Conservation (phyloP, 1,139 yeast genomes). For the Sugiyamaella novakii region DNA sequence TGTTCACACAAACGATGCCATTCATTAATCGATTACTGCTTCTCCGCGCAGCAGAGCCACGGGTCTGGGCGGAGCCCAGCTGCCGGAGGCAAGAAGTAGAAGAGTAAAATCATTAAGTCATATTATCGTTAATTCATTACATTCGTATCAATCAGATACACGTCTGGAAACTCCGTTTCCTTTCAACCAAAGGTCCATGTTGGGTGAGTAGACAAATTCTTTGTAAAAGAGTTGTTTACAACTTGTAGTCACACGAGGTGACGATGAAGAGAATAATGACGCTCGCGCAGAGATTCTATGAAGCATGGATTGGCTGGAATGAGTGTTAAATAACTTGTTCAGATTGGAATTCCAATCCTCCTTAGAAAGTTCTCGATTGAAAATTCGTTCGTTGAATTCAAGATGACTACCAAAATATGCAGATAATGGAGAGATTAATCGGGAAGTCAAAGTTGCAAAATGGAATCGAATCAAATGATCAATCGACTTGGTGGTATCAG, state of each 20-base stretch:
- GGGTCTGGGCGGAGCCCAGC: slow-evolving; percentile 15
- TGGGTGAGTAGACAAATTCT: slow-evolving; percentile 22
- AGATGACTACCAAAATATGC: slow-evolving; percentile 24
- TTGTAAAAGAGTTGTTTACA: slow-evolving; percentile 26
- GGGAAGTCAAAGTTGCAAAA: slow-evolving; percentile 34
- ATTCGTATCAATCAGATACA: background rate
- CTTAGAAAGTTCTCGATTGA: slow-evolving; percentile 13
- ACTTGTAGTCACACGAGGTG: background rate
- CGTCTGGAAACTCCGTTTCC: slow-evolving; percentile 22
- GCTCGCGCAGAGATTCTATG: slow-evolving; percentile 16
- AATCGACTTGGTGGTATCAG: slow-evolving; percentile 2
- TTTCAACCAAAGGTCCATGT: slow-evolving; percentile 27
- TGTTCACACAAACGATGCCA: no score
- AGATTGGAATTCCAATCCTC: slow-evolving; percentile 13
- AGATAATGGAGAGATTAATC: slow-evolving; percentile 32
- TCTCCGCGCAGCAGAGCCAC: slow-evolving; percentile 7
- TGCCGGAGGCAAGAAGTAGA: slow-evolving; percentile 15
- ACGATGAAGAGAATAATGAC: slow-evolving; percentile 12
- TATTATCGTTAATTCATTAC: background rate
- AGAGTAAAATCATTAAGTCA: background rate
- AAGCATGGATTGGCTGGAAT: slow-evolving; percentile 8
- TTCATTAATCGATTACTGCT: no score
- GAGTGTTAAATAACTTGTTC: slow-evolving; percentile 11
- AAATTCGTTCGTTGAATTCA: slow-evolving; percentile 16
- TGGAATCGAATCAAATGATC: slow-evolving; percentile 29